A percentile compares a stretch with the other conserved stretches of the same genome.
Conservation (phyloP, 768 basidiomycete species). For the Amanita molliuscula region DNA sequence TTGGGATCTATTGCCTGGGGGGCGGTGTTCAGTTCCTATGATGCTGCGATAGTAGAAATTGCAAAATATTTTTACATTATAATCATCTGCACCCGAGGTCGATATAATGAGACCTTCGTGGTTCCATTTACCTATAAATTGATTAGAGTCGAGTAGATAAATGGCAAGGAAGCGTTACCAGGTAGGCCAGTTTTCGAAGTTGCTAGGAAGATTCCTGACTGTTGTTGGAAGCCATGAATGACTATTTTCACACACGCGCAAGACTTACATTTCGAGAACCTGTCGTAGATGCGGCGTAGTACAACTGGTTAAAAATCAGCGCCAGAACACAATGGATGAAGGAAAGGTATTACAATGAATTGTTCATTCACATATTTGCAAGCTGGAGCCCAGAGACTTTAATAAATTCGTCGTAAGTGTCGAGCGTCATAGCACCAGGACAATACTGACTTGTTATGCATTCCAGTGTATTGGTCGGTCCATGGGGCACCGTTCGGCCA, state of each 20-base stretch:
- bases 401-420: no score
- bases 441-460: slow-evolving; percentile 22
- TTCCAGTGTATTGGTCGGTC: slow-evolving; percentile 22
- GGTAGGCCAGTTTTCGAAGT: not conserved
- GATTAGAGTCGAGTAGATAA: not conserved
- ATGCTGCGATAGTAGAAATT: not conserved
- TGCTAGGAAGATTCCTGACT: slow-evolving; percentile 19
- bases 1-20: slow-evolving; percentile 43
- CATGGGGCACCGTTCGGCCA: slow-evolving; percentile 34
- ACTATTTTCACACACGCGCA: no score
- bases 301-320: slow-evolving; percentile 30
- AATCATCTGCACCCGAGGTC: slow-evolving; percentile 18
- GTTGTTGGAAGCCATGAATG: no score
- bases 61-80: slow-evolving; percentile 31
- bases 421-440: slow-evolving; percentile 2
- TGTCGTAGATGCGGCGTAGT: slow-evolving; percentile 14
- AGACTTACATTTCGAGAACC: slow-evolving; percentile 23
- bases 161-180: not conserved
- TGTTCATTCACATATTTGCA: no score
- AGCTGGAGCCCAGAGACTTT: no score
- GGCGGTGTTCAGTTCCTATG: not conserved
- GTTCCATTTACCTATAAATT: slow-evolving; percentile 25
- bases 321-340: not conserved
- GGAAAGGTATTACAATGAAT: no score
- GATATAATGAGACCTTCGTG: slow-evolving; percentile 39